phyloP scores from a whole-genome alignment of 2,329 filamentous ascomycete species.

The Ascochyta viciae-villosae region DNA sequence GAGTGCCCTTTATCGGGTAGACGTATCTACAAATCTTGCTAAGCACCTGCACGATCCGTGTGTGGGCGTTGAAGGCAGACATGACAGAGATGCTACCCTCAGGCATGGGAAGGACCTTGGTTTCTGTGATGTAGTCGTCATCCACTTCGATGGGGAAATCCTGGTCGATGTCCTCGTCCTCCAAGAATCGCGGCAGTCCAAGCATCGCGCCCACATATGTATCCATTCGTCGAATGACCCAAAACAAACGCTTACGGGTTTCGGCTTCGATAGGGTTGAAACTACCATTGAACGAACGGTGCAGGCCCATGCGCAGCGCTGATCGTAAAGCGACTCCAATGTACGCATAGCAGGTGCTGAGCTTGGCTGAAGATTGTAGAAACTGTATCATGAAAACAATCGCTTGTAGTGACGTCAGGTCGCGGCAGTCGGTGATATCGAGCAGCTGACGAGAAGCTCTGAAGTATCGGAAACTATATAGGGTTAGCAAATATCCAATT shows the following conservation, averaged over 20 bases:
- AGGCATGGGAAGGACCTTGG: constrained; percentile 61
- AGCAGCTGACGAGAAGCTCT: constrained; percentile 56
- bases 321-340: constrained; percentile 60
- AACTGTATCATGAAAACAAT: constrained; percentile 63
- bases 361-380: constrained; percentile 59
- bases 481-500: constrained; percentile 21
- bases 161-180: constrained; percentile 59
- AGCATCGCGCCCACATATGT: constrained; percentile 61
- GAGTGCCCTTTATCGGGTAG: constrained; percentile 65
- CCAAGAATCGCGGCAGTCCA: constrained; percentile 57
- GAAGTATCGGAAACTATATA: constrained; percentile 56
- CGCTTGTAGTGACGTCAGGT: constrained; percentile 58
- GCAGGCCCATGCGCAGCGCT: constrained; percentile 59
- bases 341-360: constrained; percentile 61
- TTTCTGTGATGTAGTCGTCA: constrained; percentile 59
- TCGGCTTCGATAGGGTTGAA: constrained; percentile 59
- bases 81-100: constrained; percentile 63
- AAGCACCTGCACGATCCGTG: constrained; percentile 63
- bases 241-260: constrained; percentile 59
- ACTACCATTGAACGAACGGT: constrained; percentile 55
- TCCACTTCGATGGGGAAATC: constrained; percentile 57
- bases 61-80: constrained; percentile 67
- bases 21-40: constrained; percentile 69
- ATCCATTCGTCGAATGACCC: constrained; percentile 60
- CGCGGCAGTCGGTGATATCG: constrained; percentile 61